Base-by-base conservation (phyloP, 768 basidiomycete species). In the Mycena rebaudengoi region DNA sequence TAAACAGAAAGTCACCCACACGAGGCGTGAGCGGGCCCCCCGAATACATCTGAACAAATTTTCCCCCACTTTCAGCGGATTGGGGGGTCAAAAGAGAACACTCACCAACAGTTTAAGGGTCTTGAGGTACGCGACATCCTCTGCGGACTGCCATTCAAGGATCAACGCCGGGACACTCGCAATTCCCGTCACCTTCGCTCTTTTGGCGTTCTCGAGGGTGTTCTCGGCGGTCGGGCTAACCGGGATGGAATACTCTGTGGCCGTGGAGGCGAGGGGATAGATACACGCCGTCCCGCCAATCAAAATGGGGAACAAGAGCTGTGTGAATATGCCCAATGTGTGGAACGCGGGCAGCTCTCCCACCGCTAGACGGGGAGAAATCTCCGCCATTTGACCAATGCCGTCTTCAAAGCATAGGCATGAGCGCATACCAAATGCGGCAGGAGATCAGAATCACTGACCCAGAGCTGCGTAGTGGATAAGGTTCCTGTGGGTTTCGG, bases 341-440 rank as follows among this genome's bases (percentile, higher is more conserved):
- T 84, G 81, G 68, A 83, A 83, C 7, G 80, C 35, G 7, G 83
- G 82, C 12, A 83, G 67, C n/a, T 69, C 66, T 0, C 59, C 64
- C n/a, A 45, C 46, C 1, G 53, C 59, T 4, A n/a, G 59, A 33
- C 58, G 64, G 11, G 64, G 64, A 7, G 59, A 49, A 13, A 65
- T 18, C 18, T 48, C 45, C 4, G 6, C 18, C 13, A 33, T 3
- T 7, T 65, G 6, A 26, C 11, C 1, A 23, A 32, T 7, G 6
- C 6, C 12, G 2, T 35, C 50, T 43, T 26, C n/a, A 5, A 43
- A 18, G 32, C 8, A 16, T 51, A 18, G 23, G 29, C 6, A 20
- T 10, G 20, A 5, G n/a, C n/a, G n/a, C n/a, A n/a, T n/a, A n/a
- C n/a, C n/a, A 4, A 21, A 20, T 21, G 1, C 45, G 13, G 35